Conservation (phyloP, 1,284 basidiomycete genomes). For the Mycena sp. region DNA sequence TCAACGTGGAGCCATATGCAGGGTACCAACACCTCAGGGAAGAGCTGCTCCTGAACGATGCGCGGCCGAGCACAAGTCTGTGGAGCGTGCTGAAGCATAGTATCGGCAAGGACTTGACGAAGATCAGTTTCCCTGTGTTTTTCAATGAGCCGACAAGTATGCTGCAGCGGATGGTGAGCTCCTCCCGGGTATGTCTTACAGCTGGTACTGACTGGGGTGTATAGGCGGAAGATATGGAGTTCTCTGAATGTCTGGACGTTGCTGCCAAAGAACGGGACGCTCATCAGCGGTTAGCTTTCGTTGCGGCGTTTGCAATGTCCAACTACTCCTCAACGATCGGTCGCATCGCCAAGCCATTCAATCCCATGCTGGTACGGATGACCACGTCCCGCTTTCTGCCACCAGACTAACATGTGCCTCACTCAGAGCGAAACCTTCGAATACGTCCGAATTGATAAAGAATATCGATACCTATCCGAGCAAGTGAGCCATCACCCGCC, state of each 20-base stretch:
- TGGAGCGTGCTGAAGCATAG: constrained; percentile 97
- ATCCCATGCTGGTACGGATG: constrained; percentile 82
- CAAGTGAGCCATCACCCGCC: constrained; percentile 98
- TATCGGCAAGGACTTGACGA: constrained; percentile 97
- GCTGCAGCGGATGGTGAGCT: constrained; percentile 82
- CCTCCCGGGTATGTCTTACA: not conserved
- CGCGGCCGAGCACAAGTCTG: constrained; percentile 90
- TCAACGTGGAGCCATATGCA: constrained; percentile 64
- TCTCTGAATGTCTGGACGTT: constrained; percentile 90
- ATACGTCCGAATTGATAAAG: constrained; percentile 87
- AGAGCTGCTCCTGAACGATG: constrained; percentile 78
- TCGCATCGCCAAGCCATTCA: constrained; percentile 95
- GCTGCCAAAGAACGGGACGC: constrained; percentile 84
- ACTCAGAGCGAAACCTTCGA: constrained; percentile 90
- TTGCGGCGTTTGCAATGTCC: constrained; percentile 97
- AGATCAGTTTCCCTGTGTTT: constrained; percentile 95
- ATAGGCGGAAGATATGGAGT: constrained; percentile 94
- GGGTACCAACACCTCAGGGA: constrained; percentile 80
- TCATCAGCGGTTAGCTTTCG: constrained; percentile 88
- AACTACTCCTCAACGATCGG: constrained; percentile 98
- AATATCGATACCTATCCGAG: constrained; percentile 94
- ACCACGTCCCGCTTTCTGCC: not conserved
- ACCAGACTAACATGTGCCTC: not conserved
- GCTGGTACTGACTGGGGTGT: constrained; percentile 16
- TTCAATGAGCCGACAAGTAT: constrained; percentile 98